phyloP scores from a whole-genome alignment of 1,139 yeast genomes.

The Williopsis jadinii region DNA sequence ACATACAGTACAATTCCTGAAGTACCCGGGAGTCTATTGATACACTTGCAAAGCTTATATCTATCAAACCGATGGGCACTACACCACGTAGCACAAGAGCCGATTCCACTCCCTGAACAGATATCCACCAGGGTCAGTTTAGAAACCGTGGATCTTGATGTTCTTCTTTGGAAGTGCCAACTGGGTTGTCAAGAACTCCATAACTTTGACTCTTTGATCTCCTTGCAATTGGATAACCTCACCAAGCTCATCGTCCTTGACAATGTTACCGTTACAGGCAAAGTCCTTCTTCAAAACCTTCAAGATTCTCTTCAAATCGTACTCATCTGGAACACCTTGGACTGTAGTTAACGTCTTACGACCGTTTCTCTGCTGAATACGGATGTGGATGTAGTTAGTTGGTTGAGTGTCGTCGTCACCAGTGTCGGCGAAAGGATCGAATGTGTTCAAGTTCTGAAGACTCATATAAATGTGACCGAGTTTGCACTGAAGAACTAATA shows the following conservation, averaged over 20 bases:
- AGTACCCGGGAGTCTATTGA: no score
- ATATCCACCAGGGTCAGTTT: conserved; percentile 18
- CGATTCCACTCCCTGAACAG: not conserved
- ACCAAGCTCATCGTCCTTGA: conserved; percentile 93
- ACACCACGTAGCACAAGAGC: no score
- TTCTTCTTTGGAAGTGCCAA: conserved; percentile 90
- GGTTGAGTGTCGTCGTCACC: conserved; percentile 99
- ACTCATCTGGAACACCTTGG: conserved; percentile 94
- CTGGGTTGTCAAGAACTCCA: conserved; percentile 85
- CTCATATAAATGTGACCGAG: conserved; percentile 41
- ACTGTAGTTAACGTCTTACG: conserved; percentile 98
- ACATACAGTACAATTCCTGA: no score
- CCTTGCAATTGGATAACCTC: conserved; percentile 98
- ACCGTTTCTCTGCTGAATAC: conserved; percentile 99
- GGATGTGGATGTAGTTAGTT: conserved; percentile 92
- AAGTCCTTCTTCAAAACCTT: conserved; percentile 95
- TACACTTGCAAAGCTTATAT: no score
- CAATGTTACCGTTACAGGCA: conserved; percentile 98
- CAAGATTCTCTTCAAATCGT: conserved; percentile 88
- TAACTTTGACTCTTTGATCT: conserved; percentile 95
- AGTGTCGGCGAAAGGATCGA: conserved; percentile 99
- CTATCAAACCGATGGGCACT: no score
- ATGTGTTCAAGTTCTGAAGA: conserved; percentile 95
- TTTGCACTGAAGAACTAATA: no score
- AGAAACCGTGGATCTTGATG: conserved; percentile 97